A percentile compares a stretch with the other conserved stretches of the same genome.
These are phyloP conservation scores for Lachnellula hyalina DNA, from an alignment of 2,329 filamentous ascomycete genomes.

Conservation along the genomic window DNA sequence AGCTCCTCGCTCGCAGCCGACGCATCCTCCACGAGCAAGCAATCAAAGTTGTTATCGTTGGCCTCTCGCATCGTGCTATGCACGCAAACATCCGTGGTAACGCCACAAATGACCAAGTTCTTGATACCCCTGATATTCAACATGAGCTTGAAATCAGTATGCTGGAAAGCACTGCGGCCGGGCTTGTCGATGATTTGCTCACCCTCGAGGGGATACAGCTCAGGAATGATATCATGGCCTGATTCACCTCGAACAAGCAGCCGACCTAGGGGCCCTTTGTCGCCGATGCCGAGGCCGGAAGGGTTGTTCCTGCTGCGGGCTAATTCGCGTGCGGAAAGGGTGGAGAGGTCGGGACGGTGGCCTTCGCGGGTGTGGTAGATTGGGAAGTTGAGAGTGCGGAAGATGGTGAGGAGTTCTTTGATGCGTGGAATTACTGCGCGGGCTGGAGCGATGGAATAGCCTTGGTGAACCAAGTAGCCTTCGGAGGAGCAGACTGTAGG, in stretches of 20 bases:
- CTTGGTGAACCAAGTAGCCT: slow-evolving; percentile 46
- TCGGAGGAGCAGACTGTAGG: slow-evolving; percentile 36
- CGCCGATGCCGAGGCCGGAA: slow-evolving; percentile 43
- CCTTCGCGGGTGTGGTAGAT: slow-evolving; percentile 48
- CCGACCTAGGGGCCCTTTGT: slow-evolving; percentile 51
- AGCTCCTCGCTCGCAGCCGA: slow-evolving; percentile 26
- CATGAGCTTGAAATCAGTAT: slow-evolving; percentile 35
- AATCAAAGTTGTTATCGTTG: slow-evolving; percentile 32
- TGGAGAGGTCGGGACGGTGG: slow-evolving; percentile 50
- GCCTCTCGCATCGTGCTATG: slow-evolving; percentile 33
- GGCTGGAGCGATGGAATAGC: slow-evolving; percentile 37
- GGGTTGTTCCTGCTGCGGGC: slow-evolving; percentile 48
- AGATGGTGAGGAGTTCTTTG: slow-evolving; percentile 36
- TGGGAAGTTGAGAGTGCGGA: slow-evolving; percentile 36
- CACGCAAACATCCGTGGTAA: slow-evolving; percentile 35
- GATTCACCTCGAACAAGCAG: slow-evolving; percentile 52
- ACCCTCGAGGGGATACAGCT: slow-evolving; percentile 23
- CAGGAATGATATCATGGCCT: slow-evolving; percentile 52
- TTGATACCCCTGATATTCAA: slow-evolving; percentile 29
- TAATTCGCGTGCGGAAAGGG: slow-evolving; percentile 48
- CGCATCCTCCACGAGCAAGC: slow-evolving; percentile 30
- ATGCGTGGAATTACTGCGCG: slow-evolving; percentile 41
- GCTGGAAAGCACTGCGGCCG: slow-evolving; percentile 31
- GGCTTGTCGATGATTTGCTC: slow-evolving; percentile 34
- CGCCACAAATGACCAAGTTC: slow-evolving; percentile 32